phyloP scores from a whole-genome alignment of 2,329 filamentous ascomycete genomes.

The Alternaria ethzedia region DNA sequence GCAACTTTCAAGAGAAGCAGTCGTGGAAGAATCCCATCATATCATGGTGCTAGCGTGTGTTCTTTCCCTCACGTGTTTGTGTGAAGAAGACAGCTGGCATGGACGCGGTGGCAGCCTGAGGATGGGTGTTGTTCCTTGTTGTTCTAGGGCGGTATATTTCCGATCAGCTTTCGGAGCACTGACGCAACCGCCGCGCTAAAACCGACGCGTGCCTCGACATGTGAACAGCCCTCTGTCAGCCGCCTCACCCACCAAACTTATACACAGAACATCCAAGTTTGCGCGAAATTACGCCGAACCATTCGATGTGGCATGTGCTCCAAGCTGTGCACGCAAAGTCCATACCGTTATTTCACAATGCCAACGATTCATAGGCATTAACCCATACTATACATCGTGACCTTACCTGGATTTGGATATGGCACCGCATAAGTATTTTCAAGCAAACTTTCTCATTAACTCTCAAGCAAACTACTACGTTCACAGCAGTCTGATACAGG shows the following conservation, averaged over 20 bases:
- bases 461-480: background rate
- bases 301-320: background rate
- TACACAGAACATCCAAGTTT: background rate
- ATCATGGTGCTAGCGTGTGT: constrained; percentile 14
- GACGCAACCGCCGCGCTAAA: constrained; percentile 39
- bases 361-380: background rate
- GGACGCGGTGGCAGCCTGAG: constrained; percentile 23
- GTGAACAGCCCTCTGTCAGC: constrained; percentile 12
- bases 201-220: constrained; percentile 26
- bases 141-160: constrained; percentile 15
- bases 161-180: constrained; percentile 29
- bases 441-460: background rate
- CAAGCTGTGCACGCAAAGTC: background rate
- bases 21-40: constrained; percentile 15
- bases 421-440: background rate
- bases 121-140: constrained; percentile 8
- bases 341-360: background rate
- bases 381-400: background rate
- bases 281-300: background rate
- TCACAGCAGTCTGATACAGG: fast-evolving
- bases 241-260: background rate
- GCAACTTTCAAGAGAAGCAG: constrained; percentile 10
- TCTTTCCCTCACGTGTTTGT: constrained; percentile 9
- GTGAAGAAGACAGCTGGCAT: constrained; percentile 10
- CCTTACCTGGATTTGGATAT: background rate